phyloP scores from a whole-genome alignment of 106 monocot genomes.

The Dendrobium catenatum region DNA sequence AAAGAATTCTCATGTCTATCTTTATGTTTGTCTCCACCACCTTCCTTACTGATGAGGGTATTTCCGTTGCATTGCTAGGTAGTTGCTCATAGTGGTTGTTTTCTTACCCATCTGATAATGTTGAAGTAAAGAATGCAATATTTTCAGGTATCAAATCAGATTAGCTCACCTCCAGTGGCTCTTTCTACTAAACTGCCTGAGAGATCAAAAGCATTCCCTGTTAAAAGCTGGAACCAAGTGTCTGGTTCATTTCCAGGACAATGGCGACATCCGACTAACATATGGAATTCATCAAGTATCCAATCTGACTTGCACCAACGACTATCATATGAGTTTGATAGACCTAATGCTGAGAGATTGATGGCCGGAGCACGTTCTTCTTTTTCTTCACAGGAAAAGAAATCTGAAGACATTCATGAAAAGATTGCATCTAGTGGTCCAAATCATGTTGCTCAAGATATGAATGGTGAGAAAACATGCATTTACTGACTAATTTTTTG shows the following conservation, averaged over 20 bases:
- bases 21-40: background rate
- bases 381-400: constrained; percentile 41
- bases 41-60: background rate
- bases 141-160: constrained; percentile 42
- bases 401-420: constrained; percentile 39
- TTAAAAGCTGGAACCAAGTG: constrained; percentile 59
- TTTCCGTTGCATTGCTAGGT: background rate
- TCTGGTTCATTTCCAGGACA: constrained; percentile 54
- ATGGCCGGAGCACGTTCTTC: constrained; percentile 39
- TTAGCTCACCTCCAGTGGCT: constrained; percentile 41
- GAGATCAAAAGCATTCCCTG: constrained; percentile 44
- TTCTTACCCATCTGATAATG: background rate
- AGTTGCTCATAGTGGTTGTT: background rate
- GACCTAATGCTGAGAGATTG: constrained; percentile 48
- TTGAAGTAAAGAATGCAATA: background rate
- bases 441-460: constrained; percentile 34
- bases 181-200: constrained; percentile 32
- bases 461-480: constrained; percentile 37
- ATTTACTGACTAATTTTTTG: constrained; percentile 25
- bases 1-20: background rate
- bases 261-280: constrained; percentile 59
- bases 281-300: constrained; percentile 49
- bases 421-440: constrained; percentile 24
- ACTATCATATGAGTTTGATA: constrained; percentile 77
- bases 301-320: constrained; percentile 88